phyloP scores from a whole-genome alignment of 306 rosid genomes.

The Medicago arabica region DNA sequence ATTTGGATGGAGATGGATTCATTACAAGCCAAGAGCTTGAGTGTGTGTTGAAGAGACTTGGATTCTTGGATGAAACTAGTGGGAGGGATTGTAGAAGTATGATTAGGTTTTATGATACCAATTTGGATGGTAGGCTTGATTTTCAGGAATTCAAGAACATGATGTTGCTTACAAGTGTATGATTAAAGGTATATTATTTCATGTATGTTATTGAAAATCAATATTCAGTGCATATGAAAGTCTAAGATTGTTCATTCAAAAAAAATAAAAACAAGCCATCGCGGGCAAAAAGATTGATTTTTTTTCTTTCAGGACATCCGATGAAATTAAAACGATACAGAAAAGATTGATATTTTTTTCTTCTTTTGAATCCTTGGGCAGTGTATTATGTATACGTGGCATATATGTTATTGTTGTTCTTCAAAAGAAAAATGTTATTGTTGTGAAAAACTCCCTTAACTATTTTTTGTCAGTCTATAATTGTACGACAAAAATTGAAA shows the following conservation, averaged over 20 bases:
- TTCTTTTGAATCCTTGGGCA: too few species aligned
- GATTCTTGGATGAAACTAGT: constrained; percentile 57
- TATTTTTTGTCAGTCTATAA: too few species aligned
- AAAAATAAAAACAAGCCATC: too few species aligned
- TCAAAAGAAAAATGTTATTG: too few species aligned
- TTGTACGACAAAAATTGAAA: background rate
- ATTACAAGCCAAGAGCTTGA: constrained; percentile 70
- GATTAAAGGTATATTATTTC: background rate
- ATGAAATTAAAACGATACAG: too few species aligned
- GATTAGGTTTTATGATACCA: constrained; percentile 68
- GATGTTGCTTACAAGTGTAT: constrained; percentile 66
- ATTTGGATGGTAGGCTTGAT: constrained; percentile 80
- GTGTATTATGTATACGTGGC: too few species aligned
- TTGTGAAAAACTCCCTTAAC: too few species aligned
- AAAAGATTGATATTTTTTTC: too few species aligned
- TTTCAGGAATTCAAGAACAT: constrained; percentile 85
- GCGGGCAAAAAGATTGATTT: too few species aligned
- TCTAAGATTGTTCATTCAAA: background rate
- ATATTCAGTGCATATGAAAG: constrained; percentile 1
- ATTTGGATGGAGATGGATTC: constrained; percentile 79
- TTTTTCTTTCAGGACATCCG: too few species aligned
- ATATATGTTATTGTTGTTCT: too few species aligned
- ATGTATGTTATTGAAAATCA: background rate
- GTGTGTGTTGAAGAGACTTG: constrained; percentile 63
- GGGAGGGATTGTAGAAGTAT: constrained; percentile 58